These are phyloP conservation scores for Mycena epipterygia DNA, from an alignment of 768 basidiomycete genomes.

Conservation along the genomic window DNA sequence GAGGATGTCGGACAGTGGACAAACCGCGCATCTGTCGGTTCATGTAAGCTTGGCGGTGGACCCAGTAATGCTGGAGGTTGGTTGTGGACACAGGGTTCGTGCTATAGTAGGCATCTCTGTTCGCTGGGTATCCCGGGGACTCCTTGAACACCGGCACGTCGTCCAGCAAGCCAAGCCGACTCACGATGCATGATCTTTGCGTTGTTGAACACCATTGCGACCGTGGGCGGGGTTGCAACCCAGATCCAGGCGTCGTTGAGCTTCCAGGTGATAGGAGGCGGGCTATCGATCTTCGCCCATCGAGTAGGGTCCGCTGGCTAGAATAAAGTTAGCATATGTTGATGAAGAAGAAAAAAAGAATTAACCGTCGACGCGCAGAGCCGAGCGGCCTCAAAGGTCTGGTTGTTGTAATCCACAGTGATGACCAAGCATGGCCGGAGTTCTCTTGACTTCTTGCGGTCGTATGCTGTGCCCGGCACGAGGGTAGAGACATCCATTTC, in stretches of 20 bases:
- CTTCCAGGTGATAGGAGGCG: conserved; percentile 28
- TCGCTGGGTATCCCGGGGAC: not conserved
- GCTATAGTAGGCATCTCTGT: conserved; percentile 25
- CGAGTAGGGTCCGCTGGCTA: conserved; percentile 24
- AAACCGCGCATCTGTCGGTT: conserved; percentile 13
- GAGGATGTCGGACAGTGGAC: not conserved
- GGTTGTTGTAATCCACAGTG: conserved; percentile 18
- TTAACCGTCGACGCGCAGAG: conserved; percentile 28
- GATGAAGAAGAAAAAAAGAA: not conserved
- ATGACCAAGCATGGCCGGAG: conserved; percentile 30
- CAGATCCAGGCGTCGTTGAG: conserved; percentile 33
- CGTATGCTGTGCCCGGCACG: not conserved
- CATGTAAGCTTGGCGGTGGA: conserved; percentile 26
- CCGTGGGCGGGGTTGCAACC: conserved; percentile 19
- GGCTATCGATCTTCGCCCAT: conserved; percentile 28
- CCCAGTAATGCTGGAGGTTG: conserved; percentile 31
- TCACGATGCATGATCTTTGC: conserved; percentile 10
- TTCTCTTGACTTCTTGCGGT: conserved; percentile 27
- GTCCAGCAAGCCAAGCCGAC: not conserved
- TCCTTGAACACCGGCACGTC: not conserved
- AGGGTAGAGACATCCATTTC: conserved; percentile 2
- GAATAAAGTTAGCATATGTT: not conserved
- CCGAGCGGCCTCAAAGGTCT: conserved; percentile 26
- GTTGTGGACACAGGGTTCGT: conserved; percentile 8
- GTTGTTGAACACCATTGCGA: conserved; percentile 27